phyloP scores from a whole-genome alignment of 257 asterid species.

The Thymus mandschuricus region DNA sequence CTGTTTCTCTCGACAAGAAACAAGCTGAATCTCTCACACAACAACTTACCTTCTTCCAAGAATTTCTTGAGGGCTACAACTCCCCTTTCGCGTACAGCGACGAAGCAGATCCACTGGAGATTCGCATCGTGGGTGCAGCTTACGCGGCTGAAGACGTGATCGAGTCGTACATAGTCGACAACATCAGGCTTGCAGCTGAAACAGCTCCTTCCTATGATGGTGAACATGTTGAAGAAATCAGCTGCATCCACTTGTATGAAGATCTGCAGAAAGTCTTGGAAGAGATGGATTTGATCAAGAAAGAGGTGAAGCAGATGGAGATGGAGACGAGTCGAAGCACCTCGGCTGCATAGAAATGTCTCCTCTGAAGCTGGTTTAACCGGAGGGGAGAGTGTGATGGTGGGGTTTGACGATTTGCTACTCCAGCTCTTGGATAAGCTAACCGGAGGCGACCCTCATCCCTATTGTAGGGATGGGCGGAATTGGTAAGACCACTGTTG shows the following conservation, averaged over 20 bases:
- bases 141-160: slow-evolving; percentile 20
- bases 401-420: background rate
- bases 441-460: background rate
- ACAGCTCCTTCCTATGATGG: too few species aligned
- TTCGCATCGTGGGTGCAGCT: slow-evolving; percentile 21
- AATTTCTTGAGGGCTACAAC: background rate
- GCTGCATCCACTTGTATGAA: too few species aligned
- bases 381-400: background rate
- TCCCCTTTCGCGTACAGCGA: background rate
- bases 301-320: background rate
- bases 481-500: background rate
- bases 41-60: background rate
- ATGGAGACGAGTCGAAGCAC: background rate
- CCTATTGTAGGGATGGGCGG: slow-evolving; percentile 20
- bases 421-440: background rate
- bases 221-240: too few species aligned
- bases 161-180: background rate
- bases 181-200: background rate
- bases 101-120: slow-evolving; percentile 11
- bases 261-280: background rate
- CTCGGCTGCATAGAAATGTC: background rate
- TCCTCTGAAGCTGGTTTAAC: background rate
- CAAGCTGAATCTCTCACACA: slow-evolving; percentile 14
- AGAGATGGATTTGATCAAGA: background rate
- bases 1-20: background rate